phyloP scores from a whole-genome alignment of 257 asterid genomes.

The Salvia rosmarinus region DNA sequence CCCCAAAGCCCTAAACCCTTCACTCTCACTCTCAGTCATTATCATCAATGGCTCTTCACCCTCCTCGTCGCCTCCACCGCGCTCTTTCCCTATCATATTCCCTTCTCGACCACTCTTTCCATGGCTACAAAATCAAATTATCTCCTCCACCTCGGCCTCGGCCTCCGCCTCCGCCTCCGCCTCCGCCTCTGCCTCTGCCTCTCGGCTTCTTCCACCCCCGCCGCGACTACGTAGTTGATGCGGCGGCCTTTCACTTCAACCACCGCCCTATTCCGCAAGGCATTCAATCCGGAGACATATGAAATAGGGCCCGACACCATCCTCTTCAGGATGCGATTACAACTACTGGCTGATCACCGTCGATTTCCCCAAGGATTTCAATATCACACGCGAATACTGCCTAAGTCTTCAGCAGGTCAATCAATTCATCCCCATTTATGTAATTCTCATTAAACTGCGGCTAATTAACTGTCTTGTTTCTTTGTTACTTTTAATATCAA shows the following conservation, averaged over 20 bases:
- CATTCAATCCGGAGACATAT: conserved; percentile 52
- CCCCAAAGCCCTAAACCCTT: conserved; percentile 35
- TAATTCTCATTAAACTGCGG: neutral
- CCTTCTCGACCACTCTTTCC: conserved; percentile 41
- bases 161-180: too few relatives aligned
- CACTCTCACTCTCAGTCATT: neutral
- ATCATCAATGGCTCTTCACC: conserved; percentile 41
- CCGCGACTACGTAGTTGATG: conserved; percentile 35
- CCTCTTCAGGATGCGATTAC: conserved; percentile 91
- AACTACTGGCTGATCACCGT: conserved; percentile 90
- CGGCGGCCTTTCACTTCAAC: conserved; percentile 52
- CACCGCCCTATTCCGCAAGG: conserved; percentile 43
- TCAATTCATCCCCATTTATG: neutral
- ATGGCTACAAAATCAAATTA: conserved; percentile 27
- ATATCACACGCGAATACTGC: conserved; percentile 70
- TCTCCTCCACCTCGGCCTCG: too few relatives aligned
- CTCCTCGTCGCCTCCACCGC: conserved; percentile 51
- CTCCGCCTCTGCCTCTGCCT: conserved; percentile 14
- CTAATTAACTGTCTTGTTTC: neutral
- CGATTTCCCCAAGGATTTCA: conserved; percentile 66
- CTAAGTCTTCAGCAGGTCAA: conserved; percentile 82
- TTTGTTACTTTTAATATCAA: too few relatives aligned
- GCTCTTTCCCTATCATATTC: conserved; percentile 41
- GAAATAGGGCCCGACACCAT: conserved; percentile 75
- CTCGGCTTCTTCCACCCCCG: conserved; percentile 31